Evolutionary conservation across 495 filamentous ascomycete genomes (phyloP).

Genomic region (Cetradonia linearis): DNA sequence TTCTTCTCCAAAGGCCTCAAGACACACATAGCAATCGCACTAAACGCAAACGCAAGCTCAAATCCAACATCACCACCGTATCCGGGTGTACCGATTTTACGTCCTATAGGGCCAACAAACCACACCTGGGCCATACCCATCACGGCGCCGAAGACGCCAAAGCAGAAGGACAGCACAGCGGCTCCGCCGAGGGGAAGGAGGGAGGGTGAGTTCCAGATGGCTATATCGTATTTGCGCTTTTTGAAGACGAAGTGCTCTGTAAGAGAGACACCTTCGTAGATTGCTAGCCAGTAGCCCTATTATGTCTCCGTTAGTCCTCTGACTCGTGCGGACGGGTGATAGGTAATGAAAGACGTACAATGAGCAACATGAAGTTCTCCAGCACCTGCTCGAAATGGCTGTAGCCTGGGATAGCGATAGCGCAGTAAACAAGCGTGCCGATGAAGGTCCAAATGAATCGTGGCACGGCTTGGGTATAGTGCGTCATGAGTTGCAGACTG

Average conservation of each 20-base stretch:
- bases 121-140: conserved; percentile 70
- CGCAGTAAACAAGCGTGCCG: conserved; percentile 58
- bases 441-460: conserved; percentile 68
- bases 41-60: conserved; percentile 54
- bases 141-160: conserved; percentile 62
- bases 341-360: conserved; percentile 31
- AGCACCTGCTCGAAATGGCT: conserved; percentile 59
- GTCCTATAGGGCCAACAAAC: conserved; percentile 64
- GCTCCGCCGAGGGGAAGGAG: conserved; percentile 64
- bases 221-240: conserved; percentile 54
- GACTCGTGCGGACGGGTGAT: background rate
- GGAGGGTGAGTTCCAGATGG: conserved; percentile 48
- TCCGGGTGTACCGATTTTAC: conserved; percentile 44
- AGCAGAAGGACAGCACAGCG: conserved; percentile 54
- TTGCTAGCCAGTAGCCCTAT: conserved; percentile 67
- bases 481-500: conserved; percentile 60
- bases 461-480: conserved; percentile 55
- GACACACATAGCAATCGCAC: conserved; percentile 35
- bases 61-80: conserved; percentile 69
- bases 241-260: conserved; percentile 72
- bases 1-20: conserved; percentile 46
- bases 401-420: conserved; percentile 71
- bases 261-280: conserved; percentile 64
- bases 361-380: conserved; percentile 70
- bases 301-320: background rate